phyloP scores from a whole-genome alignment of 352 stramenopile species.

The Globisporangium perplexum region DNA sequence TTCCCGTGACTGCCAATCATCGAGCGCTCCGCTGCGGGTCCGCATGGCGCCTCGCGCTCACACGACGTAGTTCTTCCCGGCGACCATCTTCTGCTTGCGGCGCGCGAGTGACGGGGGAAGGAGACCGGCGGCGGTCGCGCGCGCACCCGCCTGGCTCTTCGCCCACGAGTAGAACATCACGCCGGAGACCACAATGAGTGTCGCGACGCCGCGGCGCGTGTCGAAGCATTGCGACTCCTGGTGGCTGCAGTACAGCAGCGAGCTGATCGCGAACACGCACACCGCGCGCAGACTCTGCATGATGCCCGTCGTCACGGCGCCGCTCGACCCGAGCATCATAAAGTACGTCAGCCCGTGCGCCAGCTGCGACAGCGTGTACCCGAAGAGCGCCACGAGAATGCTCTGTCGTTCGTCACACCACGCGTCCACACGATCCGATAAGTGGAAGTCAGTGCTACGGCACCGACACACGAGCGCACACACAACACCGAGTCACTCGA shows the following conservation, averaged over 20 bases:
- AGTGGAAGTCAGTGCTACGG: too few species aligned
- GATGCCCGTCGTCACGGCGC: slow-evolving; percentile 80
- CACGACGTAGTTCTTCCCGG: slow-evolving; percentile 71
- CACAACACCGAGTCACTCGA: too few species aligned
- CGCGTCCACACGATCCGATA: too few species aligned
- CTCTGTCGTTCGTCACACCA: too few species aligned
- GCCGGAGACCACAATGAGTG: slow-evolving; percentile 70
- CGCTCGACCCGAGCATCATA: slow-evolving; percentile 72
- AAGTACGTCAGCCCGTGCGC: slow-evolving; percentile 85
- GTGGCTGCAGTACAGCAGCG: slow-evolving; percentile 74
- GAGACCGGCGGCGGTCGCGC: slow-evolving; percentile 1
- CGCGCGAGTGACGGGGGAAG: slow-evolving; percentile 10
- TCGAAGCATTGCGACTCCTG: slow-evolving; percentile 87
- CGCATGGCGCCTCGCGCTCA: slow-evolving; percentile 14
- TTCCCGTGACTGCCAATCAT: too few species aligned
- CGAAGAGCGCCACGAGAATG: slow-evolving; percentile 58
- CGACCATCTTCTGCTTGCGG: slow-evolving; percentile 33
- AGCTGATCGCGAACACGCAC: slow-evolving; percentile 82
- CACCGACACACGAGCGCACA: too few species aligned
- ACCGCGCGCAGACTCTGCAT: slow-evolving; percentile 86
- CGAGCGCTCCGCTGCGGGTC: too few species aligned
- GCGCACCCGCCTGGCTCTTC: slow-evolving; percentile 51
- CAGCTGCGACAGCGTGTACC: slow-evolving; percentile 76
- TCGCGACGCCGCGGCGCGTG: slow-evolving; percentile 73
- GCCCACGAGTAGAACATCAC: slow-evolving; percentile 87